Evolutionary conservation across 768 basidiomycete genomes (phyloP).

Genomic region (Suillus clintonianus): DNA sequence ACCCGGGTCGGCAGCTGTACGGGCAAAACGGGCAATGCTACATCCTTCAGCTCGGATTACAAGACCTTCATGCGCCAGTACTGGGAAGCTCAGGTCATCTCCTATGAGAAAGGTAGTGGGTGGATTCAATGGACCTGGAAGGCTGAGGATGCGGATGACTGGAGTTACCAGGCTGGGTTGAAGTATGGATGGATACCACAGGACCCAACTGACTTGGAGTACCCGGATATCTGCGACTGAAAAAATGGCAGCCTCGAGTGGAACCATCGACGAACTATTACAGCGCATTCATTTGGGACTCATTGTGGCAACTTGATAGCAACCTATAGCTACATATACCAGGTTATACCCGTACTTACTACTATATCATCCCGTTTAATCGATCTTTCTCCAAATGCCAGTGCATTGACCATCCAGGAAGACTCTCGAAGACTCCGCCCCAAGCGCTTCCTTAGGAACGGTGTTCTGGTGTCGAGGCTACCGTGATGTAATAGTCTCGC

Average conservation of each 20-base stretch:
- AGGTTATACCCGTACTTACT: neutral
- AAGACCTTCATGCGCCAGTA: slow-evolving; percentile 65
- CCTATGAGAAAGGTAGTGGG: slow-evolving; percentile 66
- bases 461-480: too few species aligned
- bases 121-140: slow-evolving; percentile 86
- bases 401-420: neutral
- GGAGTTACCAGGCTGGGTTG: slow-evolving; percentile 75
- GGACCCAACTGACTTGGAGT: slow-evolving; percentile 64
- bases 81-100: slow-evolving; percentile 81
- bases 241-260: neutral
- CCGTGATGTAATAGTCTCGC: too few species aligned
- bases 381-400: neutral
- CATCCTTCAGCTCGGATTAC: slow-evolving; percentile 62
- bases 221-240: slow-evolving; percentile 62
- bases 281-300: too few species aligned
- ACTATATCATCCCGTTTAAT: neutral
- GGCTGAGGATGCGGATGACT: slow-evolving; percentile 71
- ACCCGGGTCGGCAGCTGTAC: slow-evolving; percentile 37
- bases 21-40: slow-evolving; percentile 60
- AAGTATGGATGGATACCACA: slow-evolving; percentile 79
- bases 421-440: too few species aligned
- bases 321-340: neutral
- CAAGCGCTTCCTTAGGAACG: too few species aligned
- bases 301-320: neutral
- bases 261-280: neutral